Conservation (phyloP, 2,329 filamentous ascomycete species). For the Coleophoma eucalyptorum region DNA sequence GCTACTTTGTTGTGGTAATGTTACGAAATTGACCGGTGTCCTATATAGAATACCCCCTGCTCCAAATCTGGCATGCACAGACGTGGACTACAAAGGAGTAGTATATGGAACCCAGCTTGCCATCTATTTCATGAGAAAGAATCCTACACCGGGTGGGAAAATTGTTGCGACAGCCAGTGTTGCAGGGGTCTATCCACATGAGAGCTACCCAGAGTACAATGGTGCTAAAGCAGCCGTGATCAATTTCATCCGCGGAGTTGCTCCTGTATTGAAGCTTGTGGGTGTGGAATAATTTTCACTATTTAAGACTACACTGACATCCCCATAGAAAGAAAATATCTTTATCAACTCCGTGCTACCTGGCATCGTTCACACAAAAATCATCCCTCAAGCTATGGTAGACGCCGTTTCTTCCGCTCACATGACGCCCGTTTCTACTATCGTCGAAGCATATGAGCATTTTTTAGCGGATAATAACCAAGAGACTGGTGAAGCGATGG, state of each 20-base stretch:
- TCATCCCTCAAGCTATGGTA: conserved; percentile 40
- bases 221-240: conserved; percentile 45
- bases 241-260: conserved; percentile 34
- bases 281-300: not conserved
- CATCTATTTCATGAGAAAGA: conserved; percentile 50
- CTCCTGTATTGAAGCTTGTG: conserved; percentile 31
- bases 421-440: conserved; percentile 37
- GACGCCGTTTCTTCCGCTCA: conserved; percentile 33
- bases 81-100: conserved; percentile 47
- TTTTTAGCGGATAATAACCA: conserved; percentile 40
- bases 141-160: conserved; percentile 35
- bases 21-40: too few species aligned
- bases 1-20: not conserved
- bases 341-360: conserved; percentile 45
- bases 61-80: conserved; percentile 40
- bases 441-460: conserved; percentile 39
- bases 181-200: conserved; percentile 38
- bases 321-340: conserved; percentile 38
- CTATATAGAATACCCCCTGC: conserved; percentile 32
- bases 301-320: not conserved
- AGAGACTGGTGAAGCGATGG: conserved; percentile 38
- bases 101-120: conserved; percentile 45
- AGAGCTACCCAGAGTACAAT: conserved; percentile 42
- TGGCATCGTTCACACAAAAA: conserved; percentile 40
- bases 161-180: conserved; percentile 41